These are phyloP conservation scores for Colletotrichum horii DNA, from an alignment of 2,329 filamentous ascomycete species.

Conservation along the genomic window DNA sequence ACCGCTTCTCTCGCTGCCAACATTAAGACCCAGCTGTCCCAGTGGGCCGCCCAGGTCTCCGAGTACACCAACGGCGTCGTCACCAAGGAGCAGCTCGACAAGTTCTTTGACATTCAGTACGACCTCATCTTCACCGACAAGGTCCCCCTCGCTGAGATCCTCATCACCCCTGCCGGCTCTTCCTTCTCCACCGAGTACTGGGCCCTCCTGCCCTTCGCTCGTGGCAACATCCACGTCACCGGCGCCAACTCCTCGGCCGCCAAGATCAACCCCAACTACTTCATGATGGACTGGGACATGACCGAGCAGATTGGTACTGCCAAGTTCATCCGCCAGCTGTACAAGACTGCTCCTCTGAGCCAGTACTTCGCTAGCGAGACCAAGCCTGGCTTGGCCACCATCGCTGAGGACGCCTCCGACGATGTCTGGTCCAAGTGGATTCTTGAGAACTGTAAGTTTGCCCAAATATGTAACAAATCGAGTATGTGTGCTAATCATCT, in stretches of 20 bases:
- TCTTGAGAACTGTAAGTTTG: neutral
- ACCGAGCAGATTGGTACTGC: slow-evolving; percentile 30
- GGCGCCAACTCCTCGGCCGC: slow-evolving; percentile 35
- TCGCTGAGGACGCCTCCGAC: slow-evolving; percentile 34
- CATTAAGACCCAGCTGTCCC: neutral
- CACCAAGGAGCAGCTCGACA: slow-evolving; percentile 33
- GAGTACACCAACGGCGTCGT: slow-evolving; percentile 10
- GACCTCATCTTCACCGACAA: slow-evolving; percentile 50
- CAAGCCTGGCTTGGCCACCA: slow-evolving; percentile 23
- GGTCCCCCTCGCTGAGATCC: slow-evolving; percentile 51
- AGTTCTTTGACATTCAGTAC: slow-evolving; percentile 48
- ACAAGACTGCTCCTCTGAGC: slow-evolving; percentile 31
- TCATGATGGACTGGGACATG: slow-evolving; percentile 41
- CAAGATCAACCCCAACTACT: slow-evolving; percentile 40
- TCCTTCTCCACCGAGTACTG: slow-evolving; percentile 42
- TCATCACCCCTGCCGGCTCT: slow-evolving; percentile 37
- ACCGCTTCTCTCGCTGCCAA: neutral
- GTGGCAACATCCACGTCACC: slow-evolving; percentile 45
- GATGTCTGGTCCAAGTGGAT: slow-evolving; percentile 13
- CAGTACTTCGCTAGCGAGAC: slow-evolving; percentile 23
- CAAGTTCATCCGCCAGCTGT: slow-evolving; percentile 34
- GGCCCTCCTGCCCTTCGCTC: slow-evolving; percentile 41
- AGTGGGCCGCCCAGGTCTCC: slow-evolving; percentile 4
- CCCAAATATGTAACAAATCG: fast-evolving
- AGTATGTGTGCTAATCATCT: neutral